Evolutionary conservation across 2,329 filamentous ascomycete species (phyloP), one percentile per base, ranked within the genome.

Genomic region (Rhynchosporium graminicola): DNA sequence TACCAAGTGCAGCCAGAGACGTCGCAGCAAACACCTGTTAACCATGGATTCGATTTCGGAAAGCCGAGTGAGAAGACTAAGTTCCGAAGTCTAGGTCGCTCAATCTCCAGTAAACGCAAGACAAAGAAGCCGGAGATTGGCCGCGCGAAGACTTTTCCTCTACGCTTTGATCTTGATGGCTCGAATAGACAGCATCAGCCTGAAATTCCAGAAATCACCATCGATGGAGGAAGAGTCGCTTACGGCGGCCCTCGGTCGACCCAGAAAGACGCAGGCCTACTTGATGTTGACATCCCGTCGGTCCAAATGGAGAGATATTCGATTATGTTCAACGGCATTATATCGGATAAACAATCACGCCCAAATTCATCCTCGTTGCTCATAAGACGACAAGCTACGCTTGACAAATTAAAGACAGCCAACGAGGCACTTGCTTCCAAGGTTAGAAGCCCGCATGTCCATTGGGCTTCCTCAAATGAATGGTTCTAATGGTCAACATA

Each of bases 231-330:
- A 4, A 61, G 64, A 36, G 57, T 70, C 12, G 50, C 43, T 3
- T 60, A 57, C 42, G 58, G 54, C 54, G 33, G 36, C 9, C 31
- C 50, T 15, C 61, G 57, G 7, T 47, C 50, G 5, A 51, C 45
- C 28, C 40, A 45, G 15, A 46, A 65, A 28, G 54, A 60, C 12
- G 57, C 73, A 9, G 76, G 77, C 1, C 75, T 88, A 6, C 78
- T 97, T 26, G 82, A 92, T 69, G 83, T 97, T 15, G 86, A 93
- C 58, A 95, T 97, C 62, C 93, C 94, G 0, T 83, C 84, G 56
- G 82, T 90, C 60, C 86, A 89, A 65, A 81, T 98, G 82, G 94
- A 97, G 74, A 82, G 94, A 55, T 98, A 97, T 70, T 97, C 92
- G 69, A 84, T 97, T 67, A 97, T 97, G 93, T 97, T 98, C 72